phyloP scores from a whole-genome alignment of 2,329 filamentous ascomycete genomes.

The Harringtonia aguacate region DNA sequence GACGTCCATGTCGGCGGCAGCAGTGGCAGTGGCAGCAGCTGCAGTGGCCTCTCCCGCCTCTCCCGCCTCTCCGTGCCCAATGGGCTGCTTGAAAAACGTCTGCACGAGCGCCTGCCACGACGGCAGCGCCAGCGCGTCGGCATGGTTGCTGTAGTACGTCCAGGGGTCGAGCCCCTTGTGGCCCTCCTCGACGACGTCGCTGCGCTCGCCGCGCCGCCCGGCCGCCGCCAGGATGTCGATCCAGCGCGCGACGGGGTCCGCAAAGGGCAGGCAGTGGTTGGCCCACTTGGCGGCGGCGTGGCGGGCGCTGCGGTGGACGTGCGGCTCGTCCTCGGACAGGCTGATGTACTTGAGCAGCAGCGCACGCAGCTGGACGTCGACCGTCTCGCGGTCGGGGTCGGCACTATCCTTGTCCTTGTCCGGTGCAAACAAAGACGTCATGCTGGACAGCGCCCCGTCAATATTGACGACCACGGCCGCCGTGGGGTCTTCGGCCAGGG shows the following conservation, averaged over 20 bases:
- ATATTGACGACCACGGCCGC: conserved; percentile 74
- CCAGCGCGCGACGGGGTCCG: conserved; percentile 72
- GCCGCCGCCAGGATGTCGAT: conserved; percentile 76
- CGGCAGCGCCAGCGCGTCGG: conserved; percentile 28
- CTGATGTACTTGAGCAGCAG: conserved; percentile 62
- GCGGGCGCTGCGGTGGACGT: conserved; percentile 60
- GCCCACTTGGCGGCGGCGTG: conserved; percentile 82
- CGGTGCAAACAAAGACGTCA: conserved; percentile 38
- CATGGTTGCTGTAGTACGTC: conserved; percentile 36
- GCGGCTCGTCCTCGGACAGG: conserved; percentile 29
- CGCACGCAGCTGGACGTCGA: conserved; percentile 26
- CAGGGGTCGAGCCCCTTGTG: conserved; percentile 71
- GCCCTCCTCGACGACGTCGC: conserved; percentile 83
- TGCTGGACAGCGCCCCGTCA: conserved; percentile 74
- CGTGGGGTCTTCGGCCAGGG: conserved; percentile 68
- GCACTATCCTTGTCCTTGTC: conserved; percentile 8
- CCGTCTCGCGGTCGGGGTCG: not conserved
- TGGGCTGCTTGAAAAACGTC: conserved; percentile 34
- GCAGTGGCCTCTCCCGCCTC: not conserved
- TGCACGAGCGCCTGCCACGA: conserved; percentile 40
- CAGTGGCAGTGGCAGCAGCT: no score
- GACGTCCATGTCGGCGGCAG: no score
- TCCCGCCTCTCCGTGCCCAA: conserved; percentile 4
- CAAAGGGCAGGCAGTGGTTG: conserved; percentile 75
- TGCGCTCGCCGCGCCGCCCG: conserved; percentile 54